phyloP scores from a whole-genome alignment of 2,329 filamentous ascomycete genomes.

The Ophiostoma piceae region DNA sequence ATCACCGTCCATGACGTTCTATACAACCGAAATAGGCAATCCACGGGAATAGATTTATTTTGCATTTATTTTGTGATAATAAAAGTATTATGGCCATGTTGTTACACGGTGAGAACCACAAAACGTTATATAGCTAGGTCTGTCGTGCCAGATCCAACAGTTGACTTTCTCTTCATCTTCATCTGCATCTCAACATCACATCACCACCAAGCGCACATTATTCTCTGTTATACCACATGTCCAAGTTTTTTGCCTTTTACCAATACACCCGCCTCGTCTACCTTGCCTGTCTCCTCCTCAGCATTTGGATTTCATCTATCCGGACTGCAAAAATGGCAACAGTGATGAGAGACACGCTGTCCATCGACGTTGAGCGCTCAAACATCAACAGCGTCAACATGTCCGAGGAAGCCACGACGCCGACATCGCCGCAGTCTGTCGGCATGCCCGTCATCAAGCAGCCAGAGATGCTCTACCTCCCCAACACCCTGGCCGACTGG shows the following conservation, averaged over 20 bases:
- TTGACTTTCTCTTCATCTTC: neutral
- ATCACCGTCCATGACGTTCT: neutral
- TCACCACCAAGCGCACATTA: too few relatives aligned
- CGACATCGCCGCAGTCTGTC: neutral
- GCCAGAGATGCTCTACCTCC: slow-evolving; percentile 17
- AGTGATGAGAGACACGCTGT: neutral
- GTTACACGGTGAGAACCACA: too few relatives aligned
- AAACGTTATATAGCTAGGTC: neutral
- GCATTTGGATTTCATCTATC: neutral
- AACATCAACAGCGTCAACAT: neutral
- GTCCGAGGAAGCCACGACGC: neutral
- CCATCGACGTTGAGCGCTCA: neutral
- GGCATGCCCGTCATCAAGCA: neutral
- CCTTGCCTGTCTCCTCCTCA: neutral
- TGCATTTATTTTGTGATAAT: too few relatives aligned
- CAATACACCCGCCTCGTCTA: neutral
- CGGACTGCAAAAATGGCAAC: neutral
- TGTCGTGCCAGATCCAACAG: neutral
- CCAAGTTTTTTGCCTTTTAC: neutral
- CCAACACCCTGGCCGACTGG: slow-evolving; percentile 25
- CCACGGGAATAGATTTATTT: neutral
- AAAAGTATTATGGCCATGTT: too few relatives aligned
- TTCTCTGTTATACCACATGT: neutral
- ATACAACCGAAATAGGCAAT: neutral
- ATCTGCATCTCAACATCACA: neutral